Evolutionary conservation across 306 rosid genomes (phyloP), one percentile per base, ranked within the genome.

Genomic region (Amphicarpaea edgeworthii): DNA sequence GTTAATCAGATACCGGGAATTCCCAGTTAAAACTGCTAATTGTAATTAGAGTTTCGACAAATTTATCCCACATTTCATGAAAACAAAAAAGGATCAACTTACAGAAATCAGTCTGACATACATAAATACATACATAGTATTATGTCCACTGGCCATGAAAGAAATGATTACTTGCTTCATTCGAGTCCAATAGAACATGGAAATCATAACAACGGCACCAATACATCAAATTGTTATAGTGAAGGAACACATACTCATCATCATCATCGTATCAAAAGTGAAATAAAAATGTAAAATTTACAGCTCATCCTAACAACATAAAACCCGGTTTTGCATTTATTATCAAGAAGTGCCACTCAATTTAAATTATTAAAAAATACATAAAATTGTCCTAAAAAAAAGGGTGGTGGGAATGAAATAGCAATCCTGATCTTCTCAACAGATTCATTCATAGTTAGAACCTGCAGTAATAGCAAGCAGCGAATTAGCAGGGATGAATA

Each of bases 281-380:
- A 30, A 5, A 30, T 30, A 24, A 46, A 37, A n/a, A 8, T 15
- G 6, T 55, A 5, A 16, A 30, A 14, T 67, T 53, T 79, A 15
- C 64, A 45, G 28, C 21, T 19, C 75, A 17, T 68, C 47, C 66
- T 68, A 80, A 58, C 8, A 58, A 49, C 64, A 47, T 17, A 24
- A 40, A 45, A 60, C 8, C 21, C 16, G 17, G 60, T 47, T 75
- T 38, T n/a, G 0, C 68, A 41, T 34, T 64, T 34, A 55, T 81
- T 68, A 80, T 12, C 17, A 10, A 21, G 10, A 24, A 59, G 58
- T 50, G 37, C 12, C 20, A 68, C 43, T 60, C 68, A 12, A 75
- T 7, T 49, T 28, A 2, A 28, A 28, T n/a, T n/a, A 26, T 26
- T 75, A 8, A 0, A 21, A 24, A 23, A 51, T 28, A 2, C 71